Percentiles rank a stretch among this genome's conserved stretches.
Evolutionary conservation across 768 basidiomycete species (phyloP).

Genomic region (Mycena polygramma): DNA sequence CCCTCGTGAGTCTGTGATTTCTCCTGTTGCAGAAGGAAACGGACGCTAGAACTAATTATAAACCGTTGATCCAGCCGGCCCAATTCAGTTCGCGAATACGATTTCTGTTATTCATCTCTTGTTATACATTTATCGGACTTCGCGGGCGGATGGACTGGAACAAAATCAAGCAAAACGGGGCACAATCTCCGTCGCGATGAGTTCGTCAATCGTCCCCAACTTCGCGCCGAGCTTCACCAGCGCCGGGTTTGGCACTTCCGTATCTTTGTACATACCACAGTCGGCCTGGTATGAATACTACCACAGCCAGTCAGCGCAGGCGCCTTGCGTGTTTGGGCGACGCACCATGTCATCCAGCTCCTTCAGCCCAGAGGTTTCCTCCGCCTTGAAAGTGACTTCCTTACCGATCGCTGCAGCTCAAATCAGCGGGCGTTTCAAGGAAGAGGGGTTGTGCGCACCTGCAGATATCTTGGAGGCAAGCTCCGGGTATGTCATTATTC

Average conservation of each 20-base stretch:
- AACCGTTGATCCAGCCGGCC: too few species aligned
- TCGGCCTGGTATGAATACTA: slow-evolving; percentile 34
- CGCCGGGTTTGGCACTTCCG: slow-evolving; percentile 25
- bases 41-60: too few species aligned
- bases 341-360: slow-evolving; percentile 38
- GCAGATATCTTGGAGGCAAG: slow-evolving; percentile 33
- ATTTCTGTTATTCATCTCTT: neutral
- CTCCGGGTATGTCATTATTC: slow-evolving; percentile 25
- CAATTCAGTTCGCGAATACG: too few species aligned
- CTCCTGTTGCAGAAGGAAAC: too few species aligned
- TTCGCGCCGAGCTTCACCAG: slow-evolving; percentile 31
- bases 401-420: slow-evolving; percentile 25
- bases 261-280: slow-evolving; percentile 22
- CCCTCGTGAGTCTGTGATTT: too few species aligned
- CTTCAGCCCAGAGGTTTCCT: slow-evolving; percentile 21
- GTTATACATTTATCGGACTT: neutral
- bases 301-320: neutral
- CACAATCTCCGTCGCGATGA: slow-evolving; percentile 26
- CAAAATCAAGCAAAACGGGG: slow-evolving; percentile 18
- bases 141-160: neutral
- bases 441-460: slow-evolving; percentile 8
- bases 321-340: too few species aligned
- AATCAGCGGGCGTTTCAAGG: neutral
- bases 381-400: slow-evolving; percentile 13
- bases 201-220: slow-evolving; percentile 27